Conservation (phyloP, 441 rosid genomes). For the Populus trichocarpa region DNA sequence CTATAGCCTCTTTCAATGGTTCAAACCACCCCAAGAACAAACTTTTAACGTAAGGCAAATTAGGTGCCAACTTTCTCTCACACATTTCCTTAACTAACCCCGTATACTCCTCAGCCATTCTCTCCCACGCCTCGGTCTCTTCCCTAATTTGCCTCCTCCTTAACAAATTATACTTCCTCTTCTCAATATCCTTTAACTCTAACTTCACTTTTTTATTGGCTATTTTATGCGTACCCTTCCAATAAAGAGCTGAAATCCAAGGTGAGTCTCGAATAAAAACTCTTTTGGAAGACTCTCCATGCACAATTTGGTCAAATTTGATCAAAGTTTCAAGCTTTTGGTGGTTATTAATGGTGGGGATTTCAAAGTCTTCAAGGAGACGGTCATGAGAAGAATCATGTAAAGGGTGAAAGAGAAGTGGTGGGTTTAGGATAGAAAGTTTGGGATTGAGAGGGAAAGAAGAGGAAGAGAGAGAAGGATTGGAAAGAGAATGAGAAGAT, state of each 20-base stretch:
- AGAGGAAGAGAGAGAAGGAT: slow-evolving; percentile 28
- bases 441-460: slow-evolving; percentile 42
- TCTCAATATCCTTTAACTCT: slow-evolving; percentile 52
- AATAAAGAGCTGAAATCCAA: slow-evolving; percentile 67
- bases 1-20: slow-evolving; percentile 74
- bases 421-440: slow-evolving; percentile 13
- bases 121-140: slow-evolving; percentile 96
- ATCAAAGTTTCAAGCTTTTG: slow-evolving; percentile 22
- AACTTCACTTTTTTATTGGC: slow-evolving; percentile 41
- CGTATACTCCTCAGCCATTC: slow-evolving; percentile 66
- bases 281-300: slow-evolving; percentile 28
- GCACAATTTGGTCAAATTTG: slow-evolving; percentile 25
- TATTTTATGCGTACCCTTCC: slow-evolving; percentile 51
- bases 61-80: slow-evolving; percentile 71
- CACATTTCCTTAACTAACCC: slow-evolving; percentile 71
- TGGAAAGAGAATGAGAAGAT: slow-evolving; percentile 22
- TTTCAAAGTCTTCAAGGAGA: slow-evolving; percentile 39
- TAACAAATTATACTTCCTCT: slow-evolving; percentile 53
- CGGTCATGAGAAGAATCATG: slow-evolving; percentile 27
- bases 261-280: slow-evolving; percentile 68
- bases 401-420: slow-evolving; percentile 20
- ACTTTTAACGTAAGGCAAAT: slow-evolving; percentile 71
- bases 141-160: slow-evolving; percentile 76
- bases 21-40: slow-evolving; percentile 91
- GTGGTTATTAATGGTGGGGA: slow-evolving; percentile 10